Evolutionary conservation across 164 flowering plant species (phyloP), one percentile per base, ranked within the genome.

Genomic region (Aristolochia fimbriata): DNA sequence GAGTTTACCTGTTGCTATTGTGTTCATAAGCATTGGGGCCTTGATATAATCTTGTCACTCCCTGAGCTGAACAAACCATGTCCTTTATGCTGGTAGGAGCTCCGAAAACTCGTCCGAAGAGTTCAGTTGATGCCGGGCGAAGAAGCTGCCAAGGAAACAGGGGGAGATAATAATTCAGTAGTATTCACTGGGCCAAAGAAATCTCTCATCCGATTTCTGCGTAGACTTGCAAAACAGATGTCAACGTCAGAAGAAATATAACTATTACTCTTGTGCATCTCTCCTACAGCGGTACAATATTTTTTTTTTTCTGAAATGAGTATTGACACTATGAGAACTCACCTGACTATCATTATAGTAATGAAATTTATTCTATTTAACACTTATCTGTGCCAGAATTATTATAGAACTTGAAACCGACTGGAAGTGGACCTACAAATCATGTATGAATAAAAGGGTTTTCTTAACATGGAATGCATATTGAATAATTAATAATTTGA

Each of bases 71-170:
- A 13, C 27, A 4, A 54, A 15, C 33, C 20, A 54, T 23, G 22
- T 20, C 2, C 45, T 56, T 56, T 20, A 31, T 56, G 41, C 20
- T 27, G 10, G 47, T 80, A 84, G 86, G 84, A 81, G 64, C 48
- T 80, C 48, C 81, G 85, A 7, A 77, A 68, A 73, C 84, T 82
- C 65, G 84, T 85, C 2, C 71, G 81, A 47, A 73, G 64, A 69
- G 83, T 83, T 24, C 84, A 81, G 6, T 51, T 65, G 25, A 15
- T 70, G 20, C 76, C 71, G 66, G 83, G 73, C 21, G 59, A 27
- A 14, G 60, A 54, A 48, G 60, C 21, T 6, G 60, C 21, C 59
- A 76, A 75, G 43, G 83, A 75, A 55, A 70, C 70, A 19, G 62
- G 61, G 55, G 70, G 58, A 60, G 55, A 68, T 67, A 62, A 53